Percentiles rank a stretch among this genome's conserved stretches.
These are phyloP conservation scores for Geranomyces variabilis DNA, from an alignment of 192 early-diverging fungal genomes.

Conservation along the genomic window DNA sequence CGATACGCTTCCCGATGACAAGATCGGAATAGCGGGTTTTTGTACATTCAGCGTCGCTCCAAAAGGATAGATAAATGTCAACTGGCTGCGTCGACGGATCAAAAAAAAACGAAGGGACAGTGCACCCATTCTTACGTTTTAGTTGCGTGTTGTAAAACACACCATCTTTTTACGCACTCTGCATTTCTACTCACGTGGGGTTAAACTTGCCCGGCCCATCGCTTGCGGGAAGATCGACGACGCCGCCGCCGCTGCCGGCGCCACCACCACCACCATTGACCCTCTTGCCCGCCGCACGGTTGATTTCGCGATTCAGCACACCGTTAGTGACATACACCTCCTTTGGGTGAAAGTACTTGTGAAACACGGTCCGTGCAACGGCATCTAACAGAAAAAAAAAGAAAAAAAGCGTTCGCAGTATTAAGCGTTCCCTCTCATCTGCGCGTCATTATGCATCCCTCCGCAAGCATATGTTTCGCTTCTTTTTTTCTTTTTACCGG, in stretches of 20 bases:
- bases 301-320: slow-evolving; percentile 64
- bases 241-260: neutral
- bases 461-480: no score
- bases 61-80: slow-evolving; percentile 64
- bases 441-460: no score
- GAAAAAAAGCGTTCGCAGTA: no score
- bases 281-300: slow-evolving; percentile 60
- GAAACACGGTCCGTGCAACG: slow-evolving; percentile 61
- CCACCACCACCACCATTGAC: slow-evolving; percentile 9
- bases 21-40: slow-evolving; percentile 63
- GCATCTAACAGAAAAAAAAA: slow-evolving; percentile 45
- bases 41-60: slow-evolving; percentile 67
- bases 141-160: neutral
- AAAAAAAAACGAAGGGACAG: neutral
- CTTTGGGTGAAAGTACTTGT: slow-evolving; percentile 69
- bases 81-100: no score
- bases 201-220: slow-evolving; percentile 37
- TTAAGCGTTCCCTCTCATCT: no score
- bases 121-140: no score
- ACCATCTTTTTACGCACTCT: neutral
- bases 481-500: no score
- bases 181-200: slow-evolving; percentile 24
- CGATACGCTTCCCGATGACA: slow-evolving; percentile 63
- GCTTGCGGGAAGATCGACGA: slow-evolving; percentile 1
- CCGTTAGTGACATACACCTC: slow-evolving; percentile 64